These are phyloP conservation scores for Pelargonium hybrid DNA, from an alignment of 441 rosid species.

Conservation along the genomic window DNA sequence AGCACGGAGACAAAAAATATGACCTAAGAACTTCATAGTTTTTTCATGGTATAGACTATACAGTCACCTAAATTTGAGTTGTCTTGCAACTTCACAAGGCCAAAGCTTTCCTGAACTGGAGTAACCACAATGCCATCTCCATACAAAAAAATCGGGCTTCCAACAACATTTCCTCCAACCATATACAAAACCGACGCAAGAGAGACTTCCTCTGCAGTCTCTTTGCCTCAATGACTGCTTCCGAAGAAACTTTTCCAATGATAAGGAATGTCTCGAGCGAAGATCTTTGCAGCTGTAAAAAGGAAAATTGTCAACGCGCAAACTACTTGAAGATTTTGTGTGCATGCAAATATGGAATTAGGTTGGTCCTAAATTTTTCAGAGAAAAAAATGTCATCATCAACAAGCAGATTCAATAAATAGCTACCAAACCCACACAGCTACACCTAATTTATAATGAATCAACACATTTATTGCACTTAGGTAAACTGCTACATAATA, in stretches of 20 bases:
- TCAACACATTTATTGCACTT: too few species aligned
- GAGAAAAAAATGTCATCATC: neutral
- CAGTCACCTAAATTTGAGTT: neutral
- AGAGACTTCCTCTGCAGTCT: constrained; percentile 43
- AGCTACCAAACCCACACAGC: neutral
- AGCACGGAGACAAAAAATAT: constrained; percentile 22
- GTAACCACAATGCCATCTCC: constrained; percentile 59
- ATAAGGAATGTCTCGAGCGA: constrained; percentile 64
- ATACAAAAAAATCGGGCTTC: constrained; percentile 57
- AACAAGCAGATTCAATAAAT: neutral
- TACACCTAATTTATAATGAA: neutral
- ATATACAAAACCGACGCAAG: constrained; percentile 32
- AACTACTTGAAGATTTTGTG: neutral
- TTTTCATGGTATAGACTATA: neutral
- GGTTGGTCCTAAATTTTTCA: neutral
- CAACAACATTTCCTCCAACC: constrained; percentile 52
- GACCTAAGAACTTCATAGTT: too few species aligned
- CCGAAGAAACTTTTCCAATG: constrained; percentile 68
- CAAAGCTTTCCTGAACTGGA: constrained; percentile 49
- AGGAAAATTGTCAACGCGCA: constrained; percentile 8
- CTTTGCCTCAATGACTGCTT: constrained; percentile 82
- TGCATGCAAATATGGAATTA: neutral
- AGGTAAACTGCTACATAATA: too few species aligned
- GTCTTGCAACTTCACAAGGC: constrained; percentile 19
- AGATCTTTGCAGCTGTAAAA: constrained; percentile 55